These are phyloP conservation scores for Chimonanthus salicifolius DNA, from an alignment of 164 flowering plant genomes.

Conservation along the genomic window DNA sequence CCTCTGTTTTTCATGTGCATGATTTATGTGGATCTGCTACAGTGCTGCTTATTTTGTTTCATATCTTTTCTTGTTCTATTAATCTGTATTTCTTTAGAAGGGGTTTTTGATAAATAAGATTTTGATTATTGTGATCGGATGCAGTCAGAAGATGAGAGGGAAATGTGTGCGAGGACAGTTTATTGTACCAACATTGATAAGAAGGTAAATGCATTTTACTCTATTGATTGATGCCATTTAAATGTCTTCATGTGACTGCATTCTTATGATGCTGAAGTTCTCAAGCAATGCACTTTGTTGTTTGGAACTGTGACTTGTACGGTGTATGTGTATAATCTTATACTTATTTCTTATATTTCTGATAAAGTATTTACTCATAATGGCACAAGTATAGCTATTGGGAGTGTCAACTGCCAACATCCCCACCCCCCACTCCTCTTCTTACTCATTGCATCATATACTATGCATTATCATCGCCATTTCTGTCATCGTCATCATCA, in stretches of 20 bases:
- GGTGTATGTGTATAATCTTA: too few relatives aligned
- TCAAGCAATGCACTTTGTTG: neutral
- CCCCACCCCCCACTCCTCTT: too few relatives aligned
- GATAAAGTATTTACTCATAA: too few relatives aligned
- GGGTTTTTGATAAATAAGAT: neutral
- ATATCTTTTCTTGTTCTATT: neutral
- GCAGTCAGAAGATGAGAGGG: conserved; percentile 97
- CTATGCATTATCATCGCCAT: too few relatives aligned
- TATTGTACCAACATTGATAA: conserved; percentile 97
- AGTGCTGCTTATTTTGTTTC: neutral
- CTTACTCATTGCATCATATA: too few relatives aligned
- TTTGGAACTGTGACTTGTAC: neutral
- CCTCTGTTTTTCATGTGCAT: neutral
- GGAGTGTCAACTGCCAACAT: too few relatives aligned
- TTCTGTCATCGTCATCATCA: too few relatives aligned
- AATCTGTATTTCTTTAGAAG: neutral
- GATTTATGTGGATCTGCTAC: neutral
- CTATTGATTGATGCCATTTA: neutral
- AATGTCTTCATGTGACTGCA: neutral
- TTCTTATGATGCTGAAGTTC: neutral
- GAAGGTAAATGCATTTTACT: conserved; percentile 47
- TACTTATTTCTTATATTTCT: too few relatives aligned
- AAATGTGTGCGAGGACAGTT: conserved; percentile 96
- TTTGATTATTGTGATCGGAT: conserved; percentile 9
- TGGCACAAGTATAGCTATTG: too few relatives aligned